Evolutionary conservation across 1,284 basidiomycete genomes (phyloP).

Genomic region (Melanopsichium pennsylvanicum): DNA sequence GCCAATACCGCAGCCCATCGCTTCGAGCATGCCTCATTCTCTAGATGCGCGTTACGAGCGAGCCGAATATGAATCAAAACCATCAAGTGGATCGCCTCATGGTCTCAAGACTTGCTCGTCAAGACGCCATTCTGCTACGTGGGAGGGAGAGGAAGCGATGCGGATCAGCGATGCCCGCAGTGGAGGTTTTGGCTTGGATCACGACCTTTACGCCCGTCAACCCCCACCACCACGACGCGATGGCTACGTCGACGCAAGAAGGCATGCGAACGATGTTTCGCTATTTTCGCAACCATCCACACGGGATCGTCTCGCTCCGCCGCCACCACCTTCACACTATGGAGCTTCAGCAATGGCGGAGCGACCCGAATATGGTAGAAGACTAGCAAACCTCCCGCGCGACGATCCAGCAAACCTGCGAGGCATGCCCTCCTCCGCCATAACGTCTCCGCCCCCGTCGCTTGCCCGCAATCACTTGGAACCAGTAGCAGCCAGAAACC

Average conservation of each 20-base stretch:
- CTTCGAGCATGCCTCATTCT: constrained; percentile 11
- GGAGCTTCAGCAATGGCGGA: background rate
- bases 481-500: background rate
- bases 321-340: constrained; percentile 5
- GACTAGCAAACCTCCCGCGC: constrained; percentile 4
- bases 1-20: constrained; percentile 12
- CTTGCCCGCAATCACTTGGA: too few species aligned
- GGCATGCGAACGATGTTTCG: too few species aligned
- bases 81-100: background rate
- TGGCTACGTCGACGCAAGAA: too few species aligned
- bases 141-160: constrained; percentile 23
- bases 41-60: constrained; percentile 21
- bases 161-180: constrained; percentile 9
- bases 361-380: constrained; percentile 5
- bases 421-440: too few species aligned
- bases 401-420: constrained; percentile 18
- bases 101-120: background rate
- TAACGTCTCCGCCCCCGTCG: too few species aligned
- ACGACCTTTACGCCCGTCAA: constrained; percentile 9
- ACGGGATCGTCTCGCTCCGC: constrained; percentile 5
- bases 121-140: background rate
- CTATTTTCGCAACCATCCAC: too few species aligned
- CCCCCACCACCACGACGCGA: constrained; percentile 2
- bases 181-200: constrained; percentile 13
- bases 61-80: constrained; percentile 11